These are phyloP conservation scores for Austroboletus niveus DNA, from an alignment of 1,284 basidiomycete genomes.

Conservation along the genomic window DNA sequence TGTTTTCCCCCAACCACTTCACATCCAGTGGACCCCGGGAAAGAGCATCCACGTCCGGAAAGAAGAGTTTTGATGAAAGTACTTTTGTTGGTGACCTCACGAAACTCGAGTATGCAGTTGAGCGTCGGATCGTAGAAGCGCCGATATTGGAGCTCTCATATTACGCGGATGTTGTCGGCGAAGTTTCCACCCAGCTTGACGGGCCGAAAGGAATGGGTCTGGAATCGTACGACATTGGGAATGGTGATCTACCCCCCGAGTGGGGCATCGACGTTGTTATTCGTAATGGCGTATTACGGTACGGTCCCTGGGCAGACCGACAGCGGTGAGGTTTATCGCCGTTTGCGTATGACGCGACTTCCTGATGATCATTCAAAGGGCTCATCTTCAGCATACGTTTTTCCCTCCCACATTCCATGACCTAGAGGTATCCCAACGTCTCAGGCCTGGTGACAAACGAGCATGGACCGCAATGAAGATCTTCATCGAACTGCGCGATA, in stretches of 20 bases:
- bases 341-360: neutral
- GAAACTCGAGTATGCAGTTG: slow-evolving; percentile 80
- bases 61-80: slow-evolving; percentile 48
- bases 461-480: slow-evolving; percentile 77
- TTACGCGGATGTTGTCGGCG: slow-evolving; percentile 75
- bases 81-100: slow-evolving; percentile 53
- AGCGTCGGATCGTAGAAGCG: slow-evolving; percentile 79
- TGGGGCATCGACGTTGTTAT: slow-evolving; percentile 89
- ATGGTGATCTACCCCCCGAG: slow-evolving; percentile 85
- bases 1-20: slow-evolving; percentile 17
- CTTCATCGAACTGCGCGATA: slow-evolving; percentile 76
- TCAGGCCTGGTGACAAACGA: slow-evolving; percentile 77
- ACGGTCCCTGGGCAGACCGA: slow-evolving; percentile 94
- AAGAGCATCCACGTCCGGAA: slow-evolving; percentile 14
- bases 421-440: slow-evolving; percentile 48
- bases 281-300: slow-evolving; percentile 70
- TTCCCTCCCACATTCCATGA: slow-evolving; percentile 79
- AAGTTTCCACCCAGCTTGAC: slow-evolving; percentile 49
- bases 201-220: slow-evolving; percentile 35
- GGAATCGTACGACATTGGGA: slow-evolving; percentile 71
- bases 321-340: slow-evolving; percentile 58
- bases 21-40: slow-evolving; percentile 6
- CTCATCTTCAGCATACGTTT: slow-evolving; percentile 75
- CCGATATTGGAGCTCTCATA: slow-evolving; percentile 77
- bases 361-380: slow-evolving; percentile 40